Evolutionary conservation across 2,329 filamentous ascomycete species (phyloP).

Genomic region (Ophiostoma pallidulum): DNA sequence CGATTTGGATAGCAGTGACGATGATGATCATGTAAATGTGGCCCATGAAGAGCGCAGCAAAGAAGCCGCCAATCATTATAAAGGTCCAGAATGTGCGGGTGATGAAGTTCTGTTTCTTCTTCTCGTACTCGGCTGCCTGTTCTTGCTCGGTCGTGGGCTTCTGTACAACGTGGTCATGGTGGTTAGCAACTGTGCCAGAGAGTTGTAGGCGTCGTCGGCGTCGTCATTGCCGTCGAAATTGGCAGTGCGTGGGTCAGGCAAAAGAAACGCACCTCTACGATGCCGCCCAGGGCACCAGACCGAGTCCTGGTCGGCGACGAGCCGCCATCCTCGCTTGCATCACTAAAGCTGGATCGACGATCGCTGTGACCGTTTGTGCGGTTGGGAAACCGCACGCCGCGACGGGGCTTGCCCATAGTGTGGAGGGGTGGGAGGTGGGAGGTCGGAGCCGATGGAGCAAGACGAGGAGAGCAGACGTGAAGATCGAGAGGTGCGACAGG

Average conservation of each 20-base stretch:
- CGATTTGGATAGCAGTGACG: constrained; percentile 86
- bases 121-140: constrained; percentile 67
- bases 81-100: constrained; percentile 96
- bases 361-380: constrained; percentile 43
- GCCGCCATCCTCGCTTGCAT: constrained; percentile 30
- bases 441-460: neutral
- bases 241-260: too few relatives aligned
- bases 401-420: constrained; percentile 30
- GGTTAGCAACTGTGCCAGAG: too few relatives aligned
- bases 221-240: too few relatives aligned
- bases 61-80: constrained; percentile 93
- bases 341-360: constrained; percentile 61
- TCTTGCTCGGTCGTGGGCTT: constrained; percentile 34
- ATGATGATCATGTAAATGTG: constrained; percentile 96
- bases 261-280: constrained; percentile 26
- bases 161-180: constrained; percentile 23
- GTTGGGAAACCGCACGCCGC: constrained; percentile 47
- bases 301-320: constrained; percentile 20
- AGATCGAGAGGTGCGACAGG: neutral
- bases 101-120: constrained; percentile 98
- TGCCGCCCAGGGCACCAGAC: constrained; percentile 26
- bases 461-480: neutral
- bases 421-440: neutral
- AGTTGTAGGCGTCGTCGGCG: too few relatives aligned
- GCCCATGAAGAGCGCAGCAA: constrained; percentile 83